These are phyloP conservation scores for Blastosporella zonata DNA, from an alignment of 1,284 basidiomycete genomes.

Conservation along the genomic window DNA sequence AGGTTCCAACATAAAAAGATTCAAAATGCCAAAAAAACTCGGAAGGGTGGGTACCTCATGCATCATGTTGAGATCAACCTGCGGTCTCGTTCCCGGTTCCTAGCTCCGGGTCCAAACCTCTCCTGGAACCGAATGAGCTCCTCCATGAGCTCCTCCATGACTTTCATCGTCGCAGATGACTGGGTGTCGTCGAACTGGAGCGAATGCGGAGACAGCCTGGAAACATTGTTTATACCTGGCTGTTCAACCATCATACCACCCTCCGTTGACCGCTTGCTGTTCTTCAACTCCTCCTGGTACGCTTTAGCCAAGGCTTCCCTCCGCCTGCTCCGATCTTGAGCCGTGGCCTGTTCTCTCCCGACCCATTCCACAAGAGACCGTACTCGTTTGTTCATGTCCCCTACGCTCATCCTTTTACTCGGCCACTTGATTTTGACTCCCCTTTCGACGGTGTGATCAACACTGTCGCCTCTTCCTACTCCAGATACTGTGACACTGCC, in stretches of 20 bases:
- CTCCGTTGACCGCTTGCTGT: constrained; percentile 9
- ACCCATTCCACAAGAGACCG: constrained; percentile 92
- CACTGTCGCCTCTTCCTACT: constrained; percentile 35
- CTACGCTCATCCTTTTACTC: constrained; percentile 88
- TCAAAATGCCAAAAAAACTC: constrained; percentile 5
- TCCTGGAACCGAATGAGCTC: constrained; percentile 87
- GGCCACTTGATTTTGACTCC: constrained; percentile 95
- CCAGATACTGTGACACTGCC: constrained; percentile 25
- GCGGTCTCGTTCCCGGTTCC: constrained; percentile 53
- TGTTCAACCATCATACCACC: constrained; percentile 1
- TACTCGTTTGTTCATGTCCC: constrained; percentile 96
- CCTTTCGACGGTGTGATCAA: constrained; percentile 70
- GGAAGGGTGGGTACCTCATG: background rate
- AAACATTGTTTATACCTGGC: background rate
- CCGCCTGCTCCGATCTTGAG: constrained; percentile 68
- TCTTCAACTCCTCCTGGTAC: constrained; percentile 38
- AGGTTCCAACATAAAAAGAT: background rate
- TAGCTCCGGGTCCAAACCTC: constrained; percentile 62
- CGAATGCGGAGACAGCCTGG: background rate
- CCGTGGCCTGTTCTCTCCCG: constrained; percentile 77
- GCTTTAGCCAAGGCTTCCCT: constrained; percentile 62
- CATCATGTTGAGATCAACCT: constrained; percentile 23
- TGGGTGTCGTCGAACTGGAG: constrained; percentile 18
- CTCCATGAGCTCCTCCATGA: constrained; percentile 87
- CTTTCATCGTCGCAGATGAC: constrained; percentile 56